Evolutionary conservation across 371 early-diverging fungal species (phyloP), one percentile per base, ranked within the genome.

Genomic region (Apophysomyces elegans): DNA sequence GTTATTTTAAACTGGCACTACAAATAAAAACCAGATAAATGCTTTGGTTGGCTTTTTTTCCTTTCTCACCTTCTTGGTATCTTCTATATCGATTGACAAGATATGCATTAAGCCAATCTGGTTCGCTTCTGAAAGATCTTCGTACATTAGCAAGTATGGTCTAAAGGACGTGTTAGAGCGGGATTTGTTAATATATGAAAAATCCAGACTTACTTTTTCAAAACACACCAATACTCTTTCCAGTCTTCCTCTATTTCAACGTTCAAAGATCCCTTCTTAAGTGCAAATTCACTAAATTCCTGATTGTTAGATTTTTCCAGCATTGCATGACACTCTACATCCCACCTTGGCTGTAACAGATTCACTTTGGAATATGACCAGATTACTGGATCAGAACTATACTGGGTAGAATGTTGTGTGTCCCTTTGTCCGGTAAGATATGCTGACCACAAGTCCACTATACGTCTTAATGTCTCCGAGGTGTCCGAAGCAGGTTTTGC

Each of bases 181-280:
- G 1, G n/a, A 13, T 13, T 13, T 18, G 32, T 26, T 26, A 26
- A 26, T 14, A 5, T 18, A 45, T 13, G 13, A 45, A 13, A 45
- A 13, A 6, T 50, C 21, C 4, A 14, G 5, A 5, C 54, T 21
- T 50, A 50, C 54, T 21, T 21, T 21, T 50, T 50, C 54, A 50
- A 21, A 21, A 50, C 54, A 50, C 54, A 50, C 54, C 54, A 50
- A 26, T 21, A 11, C 21, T 50, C 54, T 11, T 50, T 21, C 54
- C 54, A 50, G 16, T 35, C 21, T 9, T 50, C 54, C 5, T 50
- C 54, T 50, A 21, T 9, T 5, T 21, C 9, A 21, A 50, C 21
- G 18, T 18, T 21, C 6, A 50, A 21, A 5, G 54, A n/a, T 16
- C 54, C 54, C 21, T 50, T 50, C 54, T 50, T 50, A 21, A 21